Conservation (phyloP, 2,329 filamentous ascomycete species). For the Tolypocladium ovalisporum region DNA sequence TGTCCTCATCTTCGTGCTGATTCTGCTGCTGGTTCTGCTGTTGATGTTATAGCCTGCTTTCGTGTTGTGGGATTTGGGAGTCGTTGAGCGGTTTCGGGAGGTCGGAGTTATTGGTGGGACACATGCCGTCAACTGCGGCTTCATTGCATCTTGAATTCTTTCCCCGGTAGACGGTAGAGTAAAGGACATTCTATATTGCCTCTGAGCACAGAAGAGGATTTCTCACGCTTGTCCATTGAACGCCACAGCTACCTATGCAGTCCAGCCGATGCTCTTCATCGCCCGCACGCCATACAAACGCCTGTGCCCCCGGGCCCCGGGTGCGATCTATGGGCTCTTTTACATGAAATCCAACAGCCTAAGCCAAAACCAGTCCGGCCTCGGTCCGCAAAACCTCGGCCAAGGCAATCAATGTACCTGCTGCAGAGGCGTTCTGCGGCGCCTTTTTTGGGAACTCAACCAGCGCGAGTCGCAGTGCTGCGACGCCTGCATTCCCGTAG, state of each 20-base stretch:
- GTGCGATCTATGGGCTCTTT: not conserved
- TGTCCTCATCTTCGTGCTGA: conserved; percentile 76
- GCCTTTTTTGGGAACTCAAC: conserved; percentile 59
- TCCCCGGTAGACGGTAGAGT: not conserved
- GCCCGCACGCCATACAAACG: conserved; percentile 1
- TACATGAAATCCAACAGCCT: not conserved
- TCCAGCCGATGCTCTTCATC: not conserved
- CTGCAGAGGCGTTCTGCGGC: conserved; percentile 34
- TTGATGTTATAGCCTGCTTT: conserved; percentile 39
- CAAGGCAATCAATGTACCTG: conserved; percentile 40
- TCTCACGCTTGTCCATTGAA: not conserved
- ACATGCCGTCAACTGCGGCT: not conserved
- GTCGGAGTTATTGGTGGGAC: not conserved
- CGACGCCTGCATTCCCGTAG: conserved; percentile 69
- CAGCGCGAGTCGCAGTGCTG: conserved; percentile 57
- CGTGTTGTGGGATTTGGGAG: not conserved
- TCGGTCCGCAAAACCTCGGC: conserved; percentile 41
- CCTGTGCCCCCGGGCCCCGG: not conserved
- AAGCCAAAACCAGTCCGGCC: conserved; percentile 35
- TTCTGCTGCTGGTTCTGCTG: conserved; percentile 74
- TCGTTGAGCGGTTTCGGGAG: not conserved
- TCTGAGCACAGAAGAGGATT: not conserved
- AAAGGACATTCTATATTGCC: conserved; percentile 4
- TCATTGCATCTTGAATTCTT: not conserved
- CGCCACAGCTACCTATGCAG: conserved; percentile 4